Base-by-base conservation (phyloP, 495 filamentous ascomycete species). In the Penicillium subrubescens region DNA sequence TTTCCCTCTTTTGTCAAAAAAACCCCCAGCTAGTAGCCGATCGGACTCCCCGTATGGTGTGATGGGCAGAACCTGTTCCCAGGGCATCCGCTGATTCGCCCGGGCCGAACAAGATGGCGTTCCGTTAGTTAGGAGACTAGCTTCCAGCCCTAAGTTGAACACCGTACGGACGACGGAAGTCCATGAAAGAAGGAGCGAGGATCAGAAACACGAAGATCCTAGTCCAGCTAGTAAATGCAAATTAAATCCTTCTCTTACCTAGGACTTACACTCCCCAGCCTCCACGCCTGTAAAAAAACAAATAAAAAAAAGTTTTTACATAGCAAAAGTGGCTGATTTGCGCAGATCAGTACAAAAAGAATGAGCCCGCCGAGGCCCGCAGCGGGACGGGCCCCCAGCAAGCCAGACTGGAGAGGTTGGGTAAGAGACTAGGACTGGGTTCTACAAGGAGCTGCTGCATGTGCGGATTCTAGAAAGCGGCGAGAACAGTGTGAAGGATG, bases 391-490 rank as follows among this genome's bases (percentile, higher is more conserved):
- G 51, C 35, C 63, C 57, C 37, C 44, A 48, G 44, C 65, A 39
- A 60, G 39, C 46, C 44, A 62, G 64, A 66, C 56, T 19, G 53
- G 19, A n/a, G 2, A 17, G 23, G 23, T 17, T 31, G 48, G 48
- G 48, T 31, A 25, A 25, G 48, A 41, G 37, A 41, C 35, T 29
- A 27, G 27, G n/a, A n/a, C n/a, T n/a, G n/a, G n/a, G n/a, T n/a
- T n/a, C 31, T 33, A 33, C 31, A 7, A 6, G 31, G 46, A 50
- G 61, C 63, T 65, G 61, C 62, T 66, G 56, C 64, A 67, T 64
- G 62, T 43, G 61, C 66, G 55, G 62, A 25, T 70, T 67, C 64
- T 70, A 70, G 68, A 70, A 70, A 65, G 64, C 39, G 63, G 60
- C 48, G 57, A 60, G 63, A 65, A 69, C 62, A 27, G 37, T 17